Percentiles rank a stretch among this genome's conserved stretches.
Evolutionary conservation across 257 asterid species (phyloP).

Genomic region (Solanum appendiculatum): DNA sequence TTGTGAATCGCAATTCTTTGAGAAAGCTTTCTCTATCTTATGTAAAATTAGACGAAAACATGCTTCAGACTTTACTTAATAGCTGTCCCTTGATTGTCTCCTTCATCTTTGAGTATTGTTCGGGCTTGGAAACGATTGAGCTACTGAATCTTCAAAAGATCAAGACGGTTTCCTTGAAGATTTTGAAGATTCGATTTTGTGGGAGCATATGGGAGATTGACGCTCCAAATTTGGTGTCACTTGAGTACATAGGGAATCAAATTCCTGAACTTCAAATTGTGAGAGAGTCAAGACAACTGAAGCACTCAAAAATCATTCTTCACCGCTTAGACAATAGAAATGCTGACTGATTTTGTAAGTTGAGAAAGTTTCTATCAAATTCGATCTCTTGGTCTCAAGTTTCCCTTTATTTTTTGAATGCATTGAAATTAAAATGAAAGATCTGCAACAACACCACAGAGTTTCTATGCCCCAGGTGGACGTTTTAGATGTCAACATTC

Average conservation of each 20-base stretch:
- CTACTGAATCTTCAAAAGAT: not conserved
- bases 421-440: not conserved
- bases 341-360: not conserved
- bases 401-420: not conserved
- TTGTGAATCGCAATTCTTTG: not conserved
- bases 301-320: not conserved
- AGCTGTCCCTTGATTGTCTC: not conserved
- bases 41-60: not conserved
- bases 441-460: not conserved
- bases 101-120: not conserved
- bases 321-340: not conserved
- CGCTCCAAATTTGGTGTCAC: not conserved
- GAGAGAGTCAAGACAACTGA: not conserved
- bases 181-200: not conserved
- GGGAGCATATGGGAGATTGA: no score
- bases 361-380: not conserved
- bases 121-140: not conserved
- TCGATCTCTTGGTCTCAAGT: not conserved
- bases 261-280: not conserved
- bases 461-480: not conserved
- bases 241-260: not conserved
- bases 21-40: not conserved
- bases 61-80: not conserved
- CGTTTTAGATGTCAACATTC: not conserved
- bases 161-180: not conserved